Percentiles rank a stretch among this genome's conserved stretches.
These are phyloP conservation scores for Yamadazyma sp. DNA, from an alignment of 805 yeast species.

Conservation along the genomic window DNA sequence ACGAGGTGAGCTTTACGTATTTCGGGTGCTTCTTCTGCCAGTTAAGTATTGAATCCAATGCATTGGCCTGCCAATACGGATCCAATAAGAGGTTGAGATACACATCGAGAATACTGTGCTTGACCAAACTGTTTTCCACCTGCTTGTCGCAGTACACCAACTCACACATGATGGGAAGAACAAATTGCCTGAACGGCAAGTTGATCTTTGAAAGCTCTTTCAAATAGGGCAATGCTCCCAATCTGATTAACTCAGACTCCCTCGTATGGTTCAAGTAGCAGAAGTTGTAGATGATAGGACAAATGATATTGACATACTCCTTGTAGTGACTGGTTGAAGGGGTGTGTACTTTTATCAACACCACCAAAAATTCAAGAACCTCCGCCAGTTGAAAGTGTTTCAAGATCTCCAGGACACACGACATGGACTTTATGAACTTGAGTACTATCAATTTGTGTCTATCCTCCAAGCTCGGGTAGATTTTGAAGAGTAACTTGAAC, in stretches of 20 bases:
- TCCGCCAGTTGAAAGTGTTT: slow-evolving; percentile 38
- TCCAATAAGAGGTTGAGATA: slow-evolving; percentile 46
- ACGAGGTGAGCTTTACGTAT: slow-evolving; percentile 23
- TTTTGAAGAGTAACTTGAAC: slow-evolving; percentile 42
- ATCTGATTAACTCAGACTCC: slow-evolving; percentile 45
- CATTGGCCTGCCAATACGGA: slow-evolving; percentile 58
- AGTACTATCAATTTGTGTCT: slow-evolving; percentile 39
- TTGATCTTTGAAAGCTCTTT: slow-evolving; percentile 39
- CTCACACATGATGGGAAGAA: slow-evolving; percentile 53
- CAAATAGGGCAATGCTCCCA: slow-evolving; percentile 49
- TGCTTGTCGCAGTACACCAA: slow-evolving; percentile 45
- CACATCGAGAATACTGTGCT: slow-evolving; percentile 36
- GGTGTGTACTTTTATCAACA: slow-evolving; percentile 25
- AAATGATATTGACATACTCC: slow-evolving; percentile 43
- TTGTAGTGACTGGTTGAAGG: slow-evolving; percentile 32
- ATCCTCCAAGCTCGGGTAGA: slow-evolving; percentile 31
- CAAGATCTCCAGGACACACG: slow-evolving; percentile 35
- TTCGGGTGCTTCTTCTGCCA: slow-evolving; percentile 36
- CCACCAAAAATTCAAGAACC: slow-evolving; percentile 44
- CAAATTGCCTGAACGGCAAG: slow-evolving; percentile 50
- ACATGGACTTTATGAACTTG: slow-evolving; percentile 45
- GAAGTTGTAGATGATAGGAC: slow-evolving; percentile 52
- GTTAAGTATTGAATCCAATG: slow-evolving; percentile 48
- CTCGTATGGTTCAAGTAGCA: slow-evolving; percentile 47
- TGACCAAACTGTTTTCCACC: slow-evolving; percentile 38